phyloP scores from a whole-genome alignment of 352 stramenopile genomes.

The Phytophthora constricta region DNA sequence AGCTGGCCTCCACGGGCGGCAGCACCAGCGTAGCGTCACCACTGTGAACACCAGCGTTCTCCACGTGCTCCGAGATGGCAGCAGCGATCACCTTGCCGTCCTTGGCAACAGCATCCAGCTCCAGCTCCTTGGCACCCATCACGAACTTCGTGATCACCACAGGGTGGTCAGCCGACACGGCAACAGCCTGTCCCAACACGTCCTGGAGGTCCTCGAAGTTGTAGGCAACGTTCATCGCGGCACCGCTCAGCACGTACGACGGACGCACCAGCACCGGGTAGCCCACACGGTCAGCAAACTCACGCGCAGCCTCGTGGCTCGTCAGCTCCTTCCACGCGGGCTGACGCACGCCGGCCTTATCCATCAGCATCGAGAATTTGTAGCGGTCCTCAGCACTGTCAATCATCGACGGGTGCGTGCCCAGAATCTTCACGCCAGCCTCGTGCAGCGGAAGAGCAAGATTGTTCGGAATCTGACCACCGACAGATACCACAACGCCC shows the following conservation, averaged over 20 bases:
- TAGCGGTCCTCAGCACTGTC: conserved; percentile 94
- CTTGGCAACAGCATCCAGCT: conserved; percentile 98
- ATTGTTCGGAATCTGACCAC: conserved; percentile 97
- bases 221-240: conserved; percentile 98
- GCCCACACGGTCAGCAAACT: conserved; percentile 94
- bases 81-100: conserved; percentile 98
- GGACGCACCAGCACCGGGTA: conserved; percentile 97
- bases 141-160: conserved; percentile 99
- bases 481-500: conserved; percentile 94
- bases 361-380: conserved; percentile 97
- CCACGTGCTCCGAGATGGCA: conserved; percentile 99
- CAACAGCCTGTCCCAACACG: conserved; percentile 92
- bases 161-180: conserved; percentile 95
- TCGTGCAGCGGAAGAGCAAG: conserved; percentile 93
- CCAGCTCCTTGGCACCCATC: conserved; percentile 98
- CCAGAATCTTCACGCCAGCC: conserved; percentile 82
- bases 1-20: conserved; percentile 97
- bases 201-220: conserved; percentile 90
- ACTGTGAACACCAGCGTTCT: conserved; percentile 99
- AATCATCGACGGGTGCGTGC: conserved; percentile 92
- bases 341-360: conserved; percentile 92
- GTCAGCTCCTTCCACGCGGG: conserved; percentile 91
- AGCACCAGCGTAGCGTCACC: conserved; percentile 99
- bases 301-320: conserved; percentile 83
- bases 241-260: conserved; percentile 97